Conservation (phyloP, 306 rosid species). For the Cicer chorassanicum region DNA sequence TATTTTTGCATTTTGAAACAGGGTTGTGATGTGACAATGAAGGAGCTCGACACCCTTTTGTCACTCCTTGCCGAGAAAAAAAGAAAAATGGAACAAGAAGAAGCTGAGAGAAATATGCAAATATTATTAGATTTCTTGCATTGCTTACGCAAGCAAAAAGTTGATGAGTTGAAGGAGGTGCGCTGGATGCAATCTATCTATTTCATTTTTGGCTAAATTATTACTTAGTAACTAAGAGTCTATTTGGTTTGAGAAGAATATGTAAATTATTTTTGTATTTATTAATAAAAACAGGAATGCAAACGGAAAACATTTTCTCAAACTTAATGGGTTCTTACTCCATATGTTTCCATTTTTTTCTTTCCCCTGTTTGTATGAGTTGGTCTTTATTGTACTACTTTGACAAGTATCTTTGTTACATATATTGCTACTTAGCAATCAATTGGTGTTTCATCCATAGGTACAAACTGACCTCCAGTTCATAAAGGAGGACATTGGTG, state of each 20-base stretch:
- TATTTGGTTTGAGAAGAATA: neutral
- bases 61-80: conserved; percentile 81
- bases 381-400: conserved; percentile 31
- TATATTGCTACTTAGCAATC: conserved; percentile 26
- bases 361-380: conserved; percentile 22
- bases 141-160: conserved; percentile 85
- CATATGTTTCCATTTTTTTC: conserved; percentile 13
- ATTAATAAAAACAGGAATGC: neutral
- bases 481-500: conserved; percentile 82
- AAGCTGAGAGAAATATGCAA: conserved; percentile 96
- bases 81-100: conserved; percentile 99
- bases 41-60: conserved; percentile 85
- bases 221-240: neutral
- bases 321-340: neutral
- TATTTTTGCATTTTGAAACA: conserved; percentile 46
- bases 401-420: conserved; percentile 19
- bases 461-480: conserved; percentile 92
- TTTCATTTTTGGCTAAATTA: conserved; percentile 29
- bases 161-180: conserved; percentile 88
- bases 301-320: neutral
- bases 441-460: conserved; percentile 52
- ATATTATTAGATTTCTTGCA: conserved; percentile 85
- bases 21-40: conserved; percentile 92
- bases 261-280: neutral
- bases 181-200: conserved; percentile 36